phyloP scores from a whole-genome alignment of 208 protist genomes.

The Leishmania arabica region DNA sequence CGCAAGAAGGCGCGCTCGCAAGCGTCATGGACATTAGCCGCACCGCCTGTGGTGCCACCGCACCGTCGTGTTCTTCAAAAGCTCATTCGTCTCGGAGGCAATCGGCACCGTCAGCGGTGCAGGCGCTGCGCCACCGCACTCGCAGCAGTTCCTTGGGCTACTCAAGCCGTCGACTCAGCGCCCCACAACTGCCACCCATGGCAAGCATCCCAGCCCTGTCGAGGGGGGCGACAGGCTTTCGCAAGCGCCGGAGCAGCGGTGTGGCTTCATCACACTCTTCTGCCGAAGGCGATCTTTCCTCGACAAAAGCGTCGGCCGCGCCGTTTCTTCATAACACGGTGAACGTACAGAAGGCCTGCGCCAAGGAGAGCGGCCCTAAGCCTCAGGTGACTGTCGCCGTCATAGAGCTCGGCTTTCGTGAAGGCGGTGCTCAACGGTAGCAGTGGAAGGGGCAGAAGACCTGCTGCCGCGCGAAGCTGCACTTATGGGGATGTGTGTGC shows the following conservation, averaged over 20 bases:
- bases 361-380: not conserved
- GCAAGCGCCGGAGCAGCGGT: not conserved
- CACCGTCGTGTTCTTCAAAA: not conserved
- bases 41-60: not conserved
- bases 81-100: not conserved
- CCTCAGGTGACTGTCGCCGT: constrained; percentile 15
- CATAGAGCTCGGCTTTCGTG: constrained; percentile 25
- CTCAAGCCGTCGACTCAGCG: not conserved
- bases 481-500: not conserved
- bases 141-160: constrained; percentile 1
- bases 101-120: not conserved
- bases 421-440: not conserved
- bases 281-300: not conserved
- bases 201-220: no score
- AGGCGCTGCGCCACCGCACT: not conserved
- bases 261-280: not conserved
- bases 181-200: constrained; percentile 9
- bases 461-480: not conserved
- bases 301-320: not conserved
- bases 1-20: not conserved
- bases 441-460: not conserved
- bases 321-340: not conserved
- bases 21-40: constrained; percentile 7
- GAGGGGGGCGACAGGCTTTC: not conserved
- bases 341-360: not conserved